Evolutionary conservation across 1,284 basidiomycete genomes (phyloP).

Genomic region (Pseudozyma hubeiensis): DNA sequence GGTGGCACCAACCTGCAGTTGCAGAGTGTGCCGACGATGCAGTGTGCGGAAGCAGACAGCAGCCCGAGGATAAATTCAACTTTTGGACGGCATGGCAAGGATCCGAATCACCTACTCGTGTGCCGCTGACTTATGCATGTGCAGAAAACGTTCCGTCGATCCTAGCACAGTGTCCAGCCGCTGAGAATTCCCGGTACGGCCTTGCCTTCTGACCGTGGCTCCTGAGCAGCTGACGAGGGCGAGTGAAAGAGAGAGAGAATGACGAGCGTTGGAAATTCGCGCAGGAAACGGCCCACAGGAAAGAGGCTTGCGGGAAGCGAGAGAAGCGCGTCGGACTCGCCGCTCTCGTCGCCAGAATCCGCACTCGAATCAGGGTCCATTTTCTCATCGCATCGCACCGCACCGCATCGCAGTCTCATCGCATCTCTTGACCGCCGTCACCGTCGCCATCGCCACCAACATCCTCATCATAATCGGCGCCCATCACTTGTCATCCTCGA

Average conservation of each 20-base stretch:
- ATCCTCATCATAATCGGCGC: conserved; percentile 6
- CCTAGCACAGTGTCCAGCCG: too few species aligned
- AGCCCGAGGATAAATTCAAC: too few species aligned
- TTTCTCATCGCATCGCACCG: conserved; percentile 25
- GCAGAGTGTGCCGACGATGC: too few species aligned
- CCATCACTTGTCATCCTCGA: conserved; percentile 1
- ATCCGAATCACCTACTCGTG: too few species aligned
- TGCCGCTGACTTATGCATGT: too few species aligned
- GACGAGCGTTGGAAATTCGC: background rate
- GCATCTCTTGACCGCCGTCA: background rate
- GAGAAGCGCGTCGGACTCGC: conserved; percentile 27
- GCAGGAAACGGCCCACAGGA: background rate
- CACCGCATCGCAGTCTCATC: conserved; percentile 11
- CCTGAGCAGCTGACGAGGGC: background rate
- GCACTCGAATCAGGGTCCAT: conserved; percentile 30
- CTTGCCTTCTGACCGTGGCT: background rate
- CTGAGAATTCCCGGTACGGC: too few species aligned
- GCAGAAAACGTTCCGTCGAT: too few species aligned
- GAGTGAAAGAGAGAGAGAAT: background rate
- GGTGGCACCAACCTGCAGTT: too few species aligned
- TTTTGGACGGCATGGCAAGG: too few species aligned
- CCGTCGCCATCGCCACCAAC: background rate
- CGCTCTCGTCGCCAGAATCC: conserved; percentile 33
- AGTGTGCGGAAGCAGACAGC: too few species aligned
- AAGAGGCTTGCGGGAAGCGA: background rate